A percentile compares a stretch with the other conserved stretches of the same genome.
Evolutionary conservation across 805 yeast genomes (phyloP).

Genomic region (Monosporozyma aquatica): DNA sequence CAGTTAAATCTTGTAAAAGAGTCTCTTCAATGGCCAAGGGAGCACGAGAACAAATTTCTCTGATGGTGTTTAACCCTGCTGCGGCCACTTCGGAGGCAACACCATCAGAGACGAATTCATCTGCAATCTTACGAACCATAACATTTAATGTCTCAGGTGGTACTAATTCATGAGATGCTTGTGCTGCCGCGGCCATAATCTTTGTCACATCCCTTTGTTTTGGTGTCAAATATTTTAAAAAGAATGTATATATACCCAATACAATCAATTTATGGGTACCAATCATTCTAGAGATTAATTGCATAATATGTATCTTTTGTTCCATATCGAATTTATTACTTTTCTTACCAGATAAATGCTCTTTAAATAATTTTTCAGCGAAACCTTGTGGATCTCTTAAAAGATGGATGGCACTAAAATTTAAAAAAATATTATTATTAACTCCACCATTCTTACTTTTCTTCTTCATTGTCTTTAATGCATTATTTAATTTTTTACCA

Average conservation of each 20-base stretch:
- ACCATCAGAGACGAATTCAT: constrained; percentile 97
- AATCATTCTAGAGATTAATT: constrained; percentile 74
- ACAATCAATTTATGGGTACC: constrained; percentile 93
- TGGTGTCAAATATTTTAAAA: constrained; percentile 85
- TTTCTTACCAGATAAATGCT: constrained; percentile 61
- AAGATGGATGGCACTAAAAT: constrained; percentile 90
- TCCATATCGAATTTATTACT: constrained; percentile 70
- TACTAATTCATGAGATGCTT: constrained; percentile 90
- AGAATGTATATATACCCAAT: constrained; percentile 79
- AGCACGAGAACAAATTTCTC: constrained; percentile 88
- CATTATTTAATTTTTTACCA: constrained; percentile 69
- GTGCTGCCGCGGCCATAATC: constrained; percentile 94
- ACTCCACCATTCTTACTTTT: constrained; percentile 48
- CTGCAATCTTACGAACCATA: constrained; percentile 85
- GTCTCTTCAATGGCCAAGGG: constrained; percentile 89
- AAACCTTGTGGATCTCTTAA: constrained; percentile 96
- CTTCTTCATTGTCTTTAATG: constrained; percentile 60
- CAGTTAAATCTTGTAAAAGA: constrained; percentile 79
- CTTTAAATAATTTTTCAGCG: constrained; percentile 73
- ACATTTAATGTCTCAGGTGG: constrained; percentile 87
- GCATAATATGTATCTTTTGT: constrained; percentile 82
- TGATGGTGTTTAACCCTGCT: constrained; percentile 91
- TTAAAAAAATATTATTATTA: constrained; percentile 44
- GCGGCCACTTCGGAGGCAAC: constrained; percentile 97
- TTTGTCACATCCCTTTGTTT: constrained; percentile 92